Evolutionary conservation across 352 stramenopile species (phyloP), one percentile per base, ranked within the genome.

Genomic region (Phytophthora quininea): DNA sequence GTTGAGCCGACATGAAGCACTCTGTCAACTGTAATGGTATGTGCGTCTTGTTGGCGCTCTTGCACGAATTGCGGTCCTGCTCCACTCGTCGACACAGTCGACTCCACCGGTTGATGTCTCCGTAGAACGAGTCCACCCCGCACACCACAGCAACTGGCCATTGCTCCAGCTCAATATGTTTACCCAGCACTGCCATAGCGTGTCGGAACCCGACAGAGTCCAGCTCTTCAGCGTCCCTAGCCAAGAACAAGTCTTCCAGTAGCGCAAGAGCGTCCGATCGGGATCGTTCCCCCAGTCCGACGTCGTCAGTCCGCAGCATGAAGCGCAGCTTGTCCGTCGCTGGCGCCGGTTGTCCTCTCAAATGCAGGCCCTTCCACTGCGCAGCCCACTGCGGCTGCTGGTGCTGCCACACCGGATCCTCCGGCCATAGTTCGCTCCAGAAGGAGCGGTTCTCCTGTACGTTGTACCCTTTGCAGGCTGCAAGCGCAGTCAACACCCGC

Each of bases 381-480:
- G 12, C 29, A 6, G 43, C 27, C 47, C 58, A 60, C 32, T 57
- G 52, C 14, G 54, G 67, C 51, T 64, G 59, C 29, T 67, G 37
- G 0, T 42, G 32, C 37, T 50, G 40, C 15, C 15, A 32, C 33
- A 29, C 24, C 8, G 54, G 46, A 27, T 59, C 46, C 0, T 45
- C 35, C 3, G 64, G 54, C 35, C 67, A 67, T 4, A 73, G 12
- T 12, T 64, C 58, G 35, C 54, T 63, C 69, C 68, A 76, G 45
- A 76, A 76, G 14, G 35, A 51, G 3, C 64, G 24, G 29, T 73
- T 76, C 15, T 69, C 54, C 9, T 7, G 11, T 31, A 76, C 15
- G 5, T 42, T 54, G 30, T 69, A 69, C 27, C 63, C 68, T 3
- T 53, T 42, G 33, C 68, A 76, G 2, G 35, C 43, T n/a, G 49